Evolutionary conservation across 345 rosid species (phyloP).

Genomic region (Hevea brasiliensis): DNA sequence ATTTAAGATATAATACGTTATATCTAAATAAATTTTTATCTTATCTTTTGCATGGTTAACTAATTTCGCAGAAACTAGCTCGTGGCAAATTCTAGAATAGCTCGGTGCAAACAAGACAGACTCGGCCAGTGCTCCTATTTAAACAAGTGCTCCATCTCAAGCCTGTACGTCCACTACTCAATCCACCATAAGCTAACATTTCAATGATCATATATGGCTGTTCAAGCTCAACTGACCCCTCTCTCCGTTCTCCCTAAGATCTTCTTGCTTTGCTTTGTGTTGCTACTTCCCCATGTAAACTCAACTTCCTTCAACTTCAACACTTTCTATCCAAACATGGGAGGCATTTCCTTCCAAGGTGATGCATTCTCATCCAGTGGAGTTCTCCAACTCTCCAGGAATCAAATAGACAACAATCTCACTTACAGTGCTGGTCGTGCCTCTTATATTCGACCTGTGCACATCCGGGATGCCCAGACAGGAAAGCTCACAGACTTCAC

Average conservation of each 20-base stretch:
- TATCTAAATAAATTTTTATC: too few relatives aligned
- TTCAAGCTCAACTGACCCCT: too few relatives aligned
- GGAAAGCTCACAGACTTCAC: constrained; percentile 41
- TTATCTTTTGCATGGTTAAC: too few relatives aligned
- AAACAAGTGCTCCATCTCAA: too few relatives aligned
- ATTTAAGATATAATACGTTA: too few relatives aligned
- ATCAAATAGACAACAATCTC: constrained; percentile 22
- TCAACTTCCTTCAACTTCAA: constrained; percentile 36
- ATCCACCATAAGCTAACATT: too few relatives aligned
- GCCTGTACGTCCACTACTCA: too few relatives aligned
- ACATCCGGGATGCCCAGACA: constrained; percentile 42
- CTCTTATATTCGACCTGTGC: constrained; percentile 35
- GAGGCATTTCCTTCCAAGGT: constrained; percentile 31
- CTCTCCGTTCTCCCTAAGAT: background rate
- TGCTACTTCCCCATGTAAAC: constrained; percentile 19
- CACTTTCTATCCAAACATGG: constrained; percentile 27
- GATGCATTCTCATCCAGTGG: constrained; percentile 29
- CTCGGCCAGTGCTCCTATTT: too few relatives aligned
- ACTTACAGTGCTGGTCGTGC: constrained; percentile 44
- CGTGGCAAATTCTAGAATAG: too few relatives aligned
- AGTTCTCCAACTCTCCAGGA: constrained; percentile 41
- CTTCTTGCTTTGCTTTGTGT: constrained; percentile 2
- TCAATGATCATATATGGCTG: too few relatives aligned
- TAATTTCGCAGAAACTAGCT: too few relatives aligned
- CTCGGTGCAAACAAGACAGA: too few relatives aligned